phyloP scores from a whole-genome alignment of 1,284 basidiomycete species.

The Ceratobasidium sp. region DNA sequence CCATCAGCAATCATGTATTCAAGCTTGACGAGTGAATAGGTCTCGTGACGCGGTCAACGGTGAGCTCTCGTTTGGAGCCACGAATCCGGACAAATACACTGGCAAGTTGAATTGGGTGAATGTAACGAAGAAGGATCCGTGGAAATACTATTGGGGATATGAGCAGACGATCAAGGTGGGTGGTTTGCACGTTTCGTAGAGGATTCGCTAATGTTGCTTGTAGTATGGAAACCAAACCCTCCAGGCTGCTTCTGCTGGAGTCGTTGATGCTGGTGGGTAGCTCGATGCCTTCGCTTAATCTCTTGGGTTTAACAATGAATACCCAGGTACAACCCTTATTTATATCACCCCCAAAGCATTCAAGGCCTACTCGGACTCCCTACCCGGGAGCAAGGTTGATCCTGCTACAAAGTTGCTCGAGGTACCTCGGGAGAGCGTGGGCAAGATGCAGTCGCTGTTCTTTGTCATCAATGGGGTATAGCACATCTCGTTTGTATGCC shows the following conservation, averaged over 20 bases:
- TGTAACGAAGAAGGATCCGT: constrained; percentile 22
- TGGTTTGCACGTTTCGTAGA: background rate
- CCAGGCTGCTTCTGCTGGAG: constrained; percentile 15
- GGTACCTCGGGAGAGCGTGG: constrained; percentile 31
- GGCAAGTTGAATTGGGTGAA: constrained; percentile 33
- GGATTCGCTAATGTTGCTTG: background rate
- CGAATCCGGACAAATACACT: constrained; percentile 12
- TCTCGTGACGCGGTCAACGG: background rate
- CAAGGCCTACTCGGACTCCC: constrained; percentile 30
- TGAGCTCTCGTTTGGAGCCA: constrained; percentile 14
- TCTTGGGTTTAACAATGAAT: background rate
- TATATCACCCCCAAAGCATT: constrained; percentile 35
- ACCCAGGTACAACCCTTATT: constrained; percentile 21
- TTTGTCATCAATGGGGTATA: constrained; percentile 21
- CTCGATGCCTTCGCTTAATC: background rate
- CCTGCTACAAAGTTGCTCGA: constrained; percentile 11
- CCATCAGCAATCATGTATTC: background rate
- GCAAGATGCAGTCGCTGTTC: constrained; percentile 34
- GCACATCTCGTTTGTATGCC: background rate
- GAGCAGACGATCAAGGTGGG: constrained; percentile 31
- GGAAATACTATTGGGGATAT: constrained; percentile 28
- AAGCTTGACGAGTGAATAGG: background rate
- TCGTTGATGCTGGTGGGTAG: constrained; percentile 29
- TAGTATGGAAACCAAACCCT: constrained; percentile 33
- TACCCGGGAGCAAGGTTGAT: constrained; percentile 30